Conservation (phyloP, 352 stramenopile species). For the Globisporangium iwayamae region DNA sequence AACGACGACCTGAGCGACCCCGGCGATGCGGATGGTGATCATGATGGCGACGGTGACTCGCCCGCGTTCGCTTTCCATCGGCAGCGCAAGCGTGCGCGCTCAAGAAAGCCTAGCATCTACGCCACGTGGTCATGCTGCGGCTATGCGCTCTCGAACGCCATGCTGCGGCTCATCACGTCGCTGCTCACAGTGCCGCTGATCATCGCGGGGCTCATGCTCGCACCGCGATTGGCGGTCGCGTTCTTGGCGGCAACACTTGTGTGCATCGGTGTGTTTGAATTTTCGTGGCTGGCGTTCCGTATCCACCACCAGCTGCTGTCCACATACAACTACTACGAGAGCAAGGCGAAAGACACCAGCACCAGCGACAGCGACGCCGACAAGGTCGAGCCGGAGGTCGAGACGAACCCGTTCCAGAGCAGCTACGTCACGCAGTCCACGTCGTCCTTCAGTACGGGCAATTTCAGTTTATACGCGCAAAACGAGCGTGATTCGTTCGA, state of each 20-base stretch:
- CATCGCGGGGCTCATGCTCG: constrained; percentile 31
- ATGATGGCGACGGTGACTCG: constrained; percentile 11
- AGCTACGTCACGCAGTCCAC: constrained; percentile 35
- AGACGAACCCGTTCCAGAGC: constrained; percentile 22
- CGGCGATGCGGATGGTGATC: constrained; percentile 10
- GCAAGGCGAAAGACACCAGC: constrained; percentile 14
- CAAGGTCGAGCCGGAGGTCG: constrained; percentile 8
- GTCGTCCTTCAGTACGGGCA: constrained; percentile 21
- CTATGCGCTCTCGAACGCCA: constrained; percentile 31
- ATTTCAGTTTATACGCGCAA: constrained; percentile 14
- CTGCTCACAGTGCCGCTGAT: constrained; percentile 26
- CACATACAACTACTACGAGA: constrained; percentile 45
- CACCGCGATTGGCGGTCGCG: constrained; percentile 29
- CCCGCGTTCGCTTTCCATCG: constrained; percentile 11
- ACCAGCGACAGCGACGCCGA: constrained; percentile 12
- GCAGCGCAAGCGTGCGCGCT: constrained; percentile 23
- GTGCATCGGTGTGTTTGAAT: constrained; percentile 49
- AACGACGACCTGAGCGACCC: constrained; percentile 19
- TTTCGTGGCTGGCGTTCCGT: constrained; percentile 48
- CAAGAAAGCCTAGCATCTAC: constrained; percentile 38
- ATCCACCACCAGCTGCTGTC: constrained; percentile 40
- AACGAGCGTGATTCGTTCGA: constrained; percentile 37
- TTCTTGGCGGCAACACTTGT: constrained; percentile 23
- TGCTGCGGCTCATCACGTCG: constrained; percentile 28
- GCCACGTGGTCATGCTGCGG: constrained; percentile 38